A percentile compares a stretch with the other conserved stretches of the same genome.
Conservation (phyloP, 768 basidiomycete species). For the Leccinum fibrillosum region DNA sequence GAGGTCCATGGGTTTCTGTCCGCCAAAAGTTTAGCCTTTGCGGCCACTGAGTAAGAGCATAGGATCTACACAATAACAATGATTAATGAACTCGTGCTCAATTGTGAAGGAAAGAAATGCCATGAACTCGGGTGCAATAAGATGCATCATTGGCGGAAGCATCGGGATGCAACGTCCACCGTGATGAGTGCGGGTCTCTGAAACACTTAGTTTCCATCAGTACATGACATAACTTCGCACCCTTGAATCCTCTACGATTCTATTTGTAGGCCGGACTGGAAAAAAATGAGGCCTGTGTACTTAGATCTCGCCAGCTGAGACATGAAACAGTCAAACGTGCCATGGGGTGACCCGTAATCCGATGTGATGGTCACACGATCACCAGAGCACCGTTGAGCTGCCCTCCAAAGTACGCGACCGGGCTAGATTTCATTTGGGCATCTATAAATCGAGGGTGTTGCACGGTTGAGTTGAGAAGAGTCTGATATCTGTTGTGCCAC, state of each 20-base stretch:
- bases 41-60: neutral
- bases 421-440: too few species aligned
- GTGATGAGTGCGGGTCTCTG: neutral
- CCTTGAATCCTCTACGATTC: neutral
- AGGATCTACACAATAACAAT: neutral
- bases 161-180: neutral
- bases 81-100: neutral
- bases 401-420: too few species aligned
- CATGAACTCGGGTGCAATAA: neutral
- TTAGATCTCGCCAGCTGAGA: neutral
- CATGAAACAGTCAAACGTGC: neutral
- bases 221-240: neutral
- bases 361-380: neutral
- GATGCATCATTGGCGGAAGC: neutral
- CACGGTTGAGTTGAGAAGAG: too few species aligned
- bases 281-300: neutral
- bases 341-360: neutral
- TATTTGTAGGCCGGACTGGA: neutral
- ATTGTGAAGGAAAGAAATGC: neutral
- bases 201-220: neutral
- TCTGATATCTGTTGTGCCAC: slow-evolving; percentile 20
- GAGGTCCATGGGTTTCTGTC: neutral
- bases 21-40: neutral
- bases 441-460: too few species aligned
- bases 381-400: too few species aligned